Evolutionary conservation across 495 filamentous ascomycete species (phyloP).

Genomic region (Cetradonia linearis): DNA sequence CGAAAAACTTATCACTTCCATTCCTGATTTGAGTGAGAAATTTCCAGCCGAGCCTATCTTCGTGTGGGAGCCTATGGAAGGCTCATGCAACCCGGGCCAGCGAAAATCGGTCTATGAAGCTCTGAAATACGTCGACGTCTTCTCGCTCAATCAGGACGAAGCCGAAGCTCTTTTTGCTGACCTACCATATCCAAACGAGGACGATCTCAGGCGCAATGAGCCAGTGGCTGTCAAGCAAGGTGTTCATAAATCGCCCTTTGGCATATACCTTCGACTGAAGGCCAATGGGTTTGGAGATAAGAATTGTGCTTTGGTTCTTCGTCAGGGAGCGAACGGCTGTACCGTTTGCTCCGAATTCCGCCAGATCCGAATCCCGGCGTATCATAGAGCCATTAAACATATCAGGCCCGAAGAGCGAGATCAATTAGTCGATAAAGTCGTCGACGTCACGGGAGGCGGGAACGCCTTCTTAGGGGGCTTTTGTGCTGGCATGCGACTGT

Average conservation of each 20-base stretch:
- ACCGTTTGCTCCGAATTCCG: constrained; percentile 35
- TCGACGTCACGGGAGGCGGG: constrained; percentile 93
- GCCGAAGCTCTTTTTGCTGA: constrained; percentile 35
- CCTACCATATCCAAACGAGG: not conserved
- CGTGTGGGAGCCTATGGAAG: constrained; percentile 93
- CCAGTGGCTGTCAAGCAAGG: not conserved
- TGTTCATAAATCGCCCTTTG: not conserved
- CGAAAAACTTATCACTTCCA: constrained; percentile 25
- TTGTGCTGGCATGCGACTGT: constrained; percentile 12
- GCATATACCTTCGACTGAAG: constrained; percentile 42
- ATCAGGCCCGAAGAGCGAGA: not conserved
- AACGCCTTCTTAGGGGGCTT: constrained; percentile 80
- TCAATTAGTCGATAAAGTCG: constrained; percentile 38
- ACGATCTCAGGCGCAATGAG: not conserved
- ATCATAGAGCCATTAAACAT: constrained; percentile 1
- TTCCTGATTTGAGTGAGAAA: not conserved
- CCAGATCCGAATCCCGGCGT: constrained; percentile 28
- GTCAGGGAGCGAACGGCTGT: constrained; percentile 51
- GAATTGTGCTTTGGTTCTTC: constrained; percentile 41
- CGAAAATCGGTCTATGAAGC: constrained; percentile 60
- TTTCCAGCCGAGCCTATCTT: constrained; percentile 48
- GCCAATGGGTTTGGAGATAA: constrained; percentile 40
- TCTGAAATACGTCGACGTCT: constrained; percentile 65
- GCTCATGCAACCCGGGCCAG: constrained; percentile 69
- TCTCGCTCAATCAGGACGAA: constrained; percentile 83